These are phyloP conservation scores for Barnettozyma vustinii DNA, from an alignment of 805 yeast species.

Conservation along the genomic window DNA sequence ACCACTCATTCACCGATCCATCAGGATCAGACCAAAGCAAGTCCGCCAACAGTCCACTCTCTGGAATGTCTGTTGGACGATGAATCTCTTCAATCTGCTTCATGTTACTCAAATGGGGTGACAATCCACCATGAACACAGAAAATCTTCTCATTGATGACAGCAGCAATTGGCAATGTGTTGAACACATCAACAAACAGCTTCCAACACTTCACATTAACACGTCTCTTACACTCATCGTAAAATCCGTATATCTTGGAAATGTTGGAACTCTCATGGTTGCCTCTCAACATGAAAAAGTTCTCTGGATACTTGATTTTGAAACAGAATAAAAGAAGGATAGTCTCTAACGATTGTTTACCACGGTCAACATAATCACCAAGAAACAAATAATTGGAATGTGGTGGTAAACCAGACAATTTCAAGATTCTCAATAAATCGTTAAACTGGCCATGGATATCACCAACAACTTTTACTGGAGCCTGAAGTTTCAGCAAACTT, in stretches of 20 bases:
- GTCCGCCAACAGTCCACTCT: slow-evolving; percentile 71
- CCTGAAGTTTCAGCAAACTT: slow-evolving; percentile 68
- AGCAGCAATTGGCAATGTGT: slow-evolving; percentile 92
- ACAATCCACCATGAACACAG: slow-evolving; percentile 81
- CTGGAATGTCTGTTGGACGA: slow-evolving; percentile 83
- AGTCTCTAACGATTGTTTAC: slow-evolving; percentile 93
- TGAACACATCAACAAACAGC: slow-evolving; percentile 87
- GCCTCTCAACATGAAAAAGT: slow-evolving; percentile 87
- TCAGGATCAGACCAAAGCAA: slow-evolving; percentile 83
- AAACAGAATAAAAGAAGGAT: slow-evolving; percentile 82
- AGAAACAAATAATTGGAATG: slow-evolving; percentile 84
- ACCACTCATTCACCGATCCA: slow-evolving; percentile 55
- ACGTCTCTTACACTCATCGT: slow-evolving; percentile 95
- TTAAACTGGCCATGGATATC: slow-evolving; percentile 97
- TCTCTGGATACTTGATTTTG: slow-evolving; percentile 95
- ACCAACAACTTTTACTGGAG: slow-evolving; percentile 81
- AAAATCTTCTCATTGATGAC: slow-evolving; percentile 93
- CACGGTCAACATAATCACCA: slow-evolving; percentile 97
- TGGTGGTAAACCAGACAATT: slow-evolving; percentile 97
- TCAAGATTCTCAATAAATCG: slow-evolving; percentile 84
- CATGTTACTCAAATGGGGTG: slow-evolving; percentile 62
- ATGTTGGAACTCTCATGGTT: slow-evolving; percentile 98
- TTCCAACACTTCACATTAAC: slow-evolving; percentile 93
- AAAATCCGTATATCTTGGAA: slow-evolving; percentile 94
- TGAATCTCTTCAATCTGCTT: slow-evolving; percentile 65